Conservation (phyloP, 2,329 filamentous ascomycete species). For the Metarhizium guizhouense region DNA sequence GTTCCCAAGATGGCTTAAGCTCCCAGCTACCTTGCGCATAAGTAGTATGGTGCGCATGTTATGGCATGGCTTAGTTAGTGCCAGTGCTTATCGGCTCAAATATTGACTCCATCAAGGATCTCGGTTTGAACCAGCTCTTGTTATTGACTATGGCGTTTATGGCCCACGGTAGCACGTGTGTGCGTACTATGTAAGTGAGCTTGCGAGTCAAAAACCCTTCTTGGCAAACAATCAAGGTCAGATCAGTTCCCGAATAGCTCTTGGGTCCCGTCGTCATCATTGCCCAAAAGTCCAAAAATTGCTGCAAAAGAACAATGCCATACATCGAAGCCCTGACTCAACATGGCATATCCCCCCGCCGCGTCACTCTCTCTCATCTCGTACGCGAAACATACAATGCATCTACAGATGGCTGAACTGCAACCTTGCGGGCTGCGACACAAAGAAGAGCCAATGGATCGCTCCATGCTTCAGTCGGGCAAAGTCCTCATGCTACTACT, state of each 20-base stretch:
- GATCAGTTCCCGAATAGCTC: neutral
- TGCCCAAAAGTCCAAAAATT: neutral
- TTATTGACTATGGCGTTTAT: neutral
- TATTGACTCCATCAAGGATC: neutral
- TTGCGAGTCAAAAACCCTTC: neutral
- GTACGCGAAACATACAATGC: neutral
- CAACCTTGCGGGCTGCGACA: constrained; percentile 1
- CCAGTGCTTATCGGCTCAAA: too few species aligned
- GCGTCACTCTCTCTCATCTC: neutral
- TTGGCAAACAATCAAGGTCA: neutral
- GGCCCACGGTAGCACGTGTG: neutral
- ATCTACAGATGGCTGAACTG: neutral
- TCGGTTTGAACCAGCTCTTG: neutral
- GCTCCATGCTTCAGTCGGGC: neutral
- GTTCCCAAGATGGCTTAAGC: too few species aligned
- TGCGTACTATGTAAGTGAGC: neutral
- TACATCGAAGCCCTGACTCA: neutral
- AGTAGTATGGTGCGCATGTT: too few species aligned
- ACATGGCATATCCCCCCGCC: neutral
- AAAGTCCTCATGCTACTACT: neutral
- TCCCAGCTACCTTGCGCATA: too few species aligned
- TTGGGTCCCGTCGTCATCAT: neutral
- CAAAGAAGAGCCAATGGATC: neutral
- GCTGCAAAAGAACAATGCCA: neutral
- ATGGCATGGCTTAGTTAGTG: too few species aligned